Percentiles rank a stretch among this genome's conserved stretches.
These are phyloP conservation scores for Hanseniaspora uvarum DNA, from an alignment of 1,139 yeast genomes.

Conservation along the genomic window DNA sequence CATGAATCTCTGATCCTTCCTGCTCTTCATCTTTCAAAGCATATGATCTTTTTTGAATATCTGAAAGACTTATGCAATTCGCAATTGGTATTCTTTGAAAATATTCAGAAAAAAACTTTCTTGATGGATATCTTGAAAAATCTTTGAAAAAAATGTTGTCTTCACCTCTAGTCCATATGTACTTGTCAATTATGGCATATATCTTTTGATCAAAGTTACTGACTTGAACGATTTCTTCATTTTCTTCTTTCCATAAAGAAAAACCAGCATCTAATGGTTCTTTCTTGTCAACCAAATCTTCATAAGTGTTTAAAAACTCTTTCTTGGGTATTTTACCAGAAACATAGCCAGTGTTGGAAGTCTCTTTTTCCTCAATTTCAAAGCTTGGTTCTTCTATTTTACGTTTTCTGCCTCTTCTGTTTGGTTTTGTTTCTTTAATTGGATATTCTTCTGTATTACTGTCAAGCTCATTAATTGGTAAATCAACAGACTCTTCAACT, in stretches of 20 bases:
- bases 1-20: constrained; percentile 29
- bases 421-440: background rate
- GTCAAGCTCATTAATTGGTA: background rate
- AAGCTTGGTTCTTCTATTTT: background rate
- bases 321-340: constrained; percentile 1
- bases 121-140: constrained; percentile 61
- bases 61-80: constrained; percentile 45
- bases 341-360: background rate
- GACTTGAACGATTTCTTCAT: constrained; percentile 26
- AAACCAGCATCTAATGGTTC: constrained; percentile 28
- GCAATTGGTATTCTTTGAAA: constrained; percentile 57
- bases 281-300: constrained; percentile 22
- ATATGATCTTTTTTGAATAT: constrained; percentile 44
- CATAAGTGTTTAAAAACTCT: background rate
- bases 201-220: constrained; percentile 29
- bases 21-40: background rate
- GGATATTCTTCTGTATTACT: background rate
- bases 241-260: constrained; percentile 25
- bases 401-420: constrained; percentile 4
- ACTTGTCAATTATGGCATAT: constrained; percentile 29
- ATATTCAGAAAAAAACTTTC: constrained; percentile 72
- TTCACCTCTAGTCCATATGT: constrained; percentile 21
- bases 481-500: background rate
- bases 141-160: constrained; percentile 39
- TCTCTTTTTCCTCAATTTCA: background rate